Conservation (phyloP, 2,329 filamentous ascomycete genomes). For the Trichophyton schoenleinii region DNA sequence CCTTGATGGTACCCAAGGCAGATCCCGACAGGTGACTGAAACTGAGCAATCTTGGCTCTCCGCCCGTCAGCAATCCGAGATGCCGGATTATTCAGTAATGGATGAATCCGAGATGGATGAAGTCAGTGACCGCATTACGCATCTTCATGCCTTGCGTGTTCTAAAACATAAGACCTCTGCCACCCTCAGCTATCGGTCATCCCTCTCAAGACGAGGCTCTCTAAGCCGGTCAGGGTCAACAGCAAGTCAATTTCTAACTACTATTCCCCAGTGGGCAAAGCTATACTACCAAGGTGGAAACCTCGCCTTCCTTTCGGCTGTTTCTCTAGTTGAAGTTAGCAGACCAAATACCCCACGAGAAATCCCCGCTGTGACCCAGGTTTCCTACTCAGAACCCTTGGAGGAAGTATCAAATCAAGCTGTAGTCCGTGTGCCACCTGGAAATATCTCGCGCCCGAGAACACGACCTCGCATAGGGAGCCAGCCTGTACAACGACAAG, state of each 20-base stretch:
- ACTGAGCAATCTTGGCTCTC: background rate
- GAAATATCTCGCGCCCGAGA: slow-evolving; percentile 21
- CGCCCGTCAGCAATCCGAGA: background rate
- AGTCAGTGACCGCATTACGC: slow-evolving; percentile 26
- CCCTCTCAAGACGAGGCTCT: slow-evolving; percentile 28
- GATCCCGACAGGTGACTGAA: background rate
- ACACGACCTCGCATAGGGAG: slow-evolving; percentile 17
- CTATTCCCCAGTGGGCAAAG: slow-evolving; percentile 39
- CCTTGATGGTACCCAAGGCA: background rate
- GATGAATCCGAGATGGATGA: slow-evolving; percentile 24
- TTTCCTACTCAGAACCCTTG: slow-evolving; percentile 19
- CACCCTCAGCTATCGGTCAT: slow-evolving; percentile 31
- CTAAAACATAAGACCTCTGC: slow-evolving; percentile 21
- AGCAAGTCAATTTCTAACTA: slow-evolving; percentile 33
- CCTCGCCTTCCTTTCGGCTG: slow-evolving; percentile 36
- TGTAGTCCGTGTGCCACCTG: slow-evolving; percentile 20
- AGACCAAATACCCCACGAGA: slow-evolving; percentile 32
- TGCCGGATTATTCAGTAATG: slow-evolving; percentile 10
- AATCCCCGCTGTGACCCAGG: slow-evolving; percentile 26
- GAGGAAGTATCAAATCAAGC: slow-evolving; percentile 17
- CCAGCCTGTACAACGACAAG: slow-evolving; percentile 3
- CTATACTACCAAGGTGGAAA: slow-evolving; percentile 59
- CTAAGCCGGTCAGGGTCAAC: slow-evolving; percentile 32
- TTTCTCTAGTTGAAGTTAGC: slow-evolving; percentile 30
- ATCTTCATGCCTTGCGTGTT: slow-evolving; percentile 18